Conservation (phyloP, 1,139 yeast species). For the Suhomyces wounanorum region DNA sequence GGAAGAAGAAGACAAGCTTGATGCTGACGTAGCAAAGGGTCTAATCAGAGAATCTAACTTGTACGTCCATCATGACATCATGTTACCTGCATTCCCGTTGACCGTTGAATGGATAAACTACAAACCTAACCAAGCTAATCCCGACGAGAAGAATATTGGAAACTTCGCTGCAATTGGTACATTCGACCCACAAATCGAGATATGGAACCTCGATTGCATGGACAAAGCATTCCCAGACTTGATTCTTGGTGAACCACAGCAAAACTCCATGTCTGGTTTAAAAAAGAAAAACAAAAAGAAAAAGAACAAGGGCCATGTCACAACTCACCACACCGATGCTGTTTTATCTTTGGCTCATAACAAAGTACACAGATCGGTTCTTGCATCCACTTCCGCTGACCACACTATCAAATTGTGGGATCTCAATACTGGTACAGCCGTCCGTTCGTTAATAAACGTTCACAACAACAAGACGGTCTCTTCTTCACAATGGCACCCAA, state of each 20-base stretch:
- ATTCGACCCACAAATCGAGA: slow-evolving; percentile 94
- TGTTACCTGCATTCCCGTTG: slow-evolving; percentile 96
- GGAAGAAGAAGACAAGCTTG: slow-evolving; percentile 62
- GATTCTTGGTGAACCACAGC: slow-evolving; percentile 78
- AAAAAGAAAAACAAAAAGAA: slow-evolving; percentile 50
- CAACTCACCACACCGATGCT: slow-evolving; percentile 91
- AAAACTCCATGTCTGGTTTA: slow-evolving; percentile 44
- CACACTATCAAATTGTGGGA: slow-evolving; percentile 96
- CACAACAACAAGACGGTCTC: slow-evolving; percentile 79
- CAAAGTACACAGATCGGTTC: slow-evolving; percentile 74
- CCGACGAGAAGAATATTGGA: slow-evolving; percentile 54
- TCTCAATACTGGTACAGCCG: slow-evolving; percentile 71
- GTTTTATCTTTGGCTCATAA: slow-evolving; percentile 86
- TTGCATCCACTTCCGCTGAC: slow-evolving; percentile 96
- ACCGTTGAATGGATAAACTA: slow-evolving; percentile 95
- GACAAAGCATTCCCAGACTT: slow-evolving; percentile 95
- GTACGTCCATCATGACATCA: slow-evolving; percentile 93
- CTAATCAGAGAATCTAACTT: slow-evolving; percentile 70
- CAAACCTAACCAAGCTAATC: slow-evolving; percentile 50
- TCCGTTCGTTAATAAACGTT: slow-evolving; percentile 60
- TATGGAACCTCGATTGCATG: slow-evolving; percentile 91
- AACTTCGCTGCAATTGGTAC: slow-evolving; percentile 97
- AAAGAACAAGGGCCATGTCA: slow-evolving; percentile 53
- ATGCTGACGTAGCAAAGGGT: slow-evolving; percentile 69
- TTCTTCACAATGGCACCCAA: slow-evolving; percentile 80